Evolutionary conservation across 2,329 filamentous ascomycete species (phyloP).

Genomic region (Aspergillus tubingensis): DNA sequence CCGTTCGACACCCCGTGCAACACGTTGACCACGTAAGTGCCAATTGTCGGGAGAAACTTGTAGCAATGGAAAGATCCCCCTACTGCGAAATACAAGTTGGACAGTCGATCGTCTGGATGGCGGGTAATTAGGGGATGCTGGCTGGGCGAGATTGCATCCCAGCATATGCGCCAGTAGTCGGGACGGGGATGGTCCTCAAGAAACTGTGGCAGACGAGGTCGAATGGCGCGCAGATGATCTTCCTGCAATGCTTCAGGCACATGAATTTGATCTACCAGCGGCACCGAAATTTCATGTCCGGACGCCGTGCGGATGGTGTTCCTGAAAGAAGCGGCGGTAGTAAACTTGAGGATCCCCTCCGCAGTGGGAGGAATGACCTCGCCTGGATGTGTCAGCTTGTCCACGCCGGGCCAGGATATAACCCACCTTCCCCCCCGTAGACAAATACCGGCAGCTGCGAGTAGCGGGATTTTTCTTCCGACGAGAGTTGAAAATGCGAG

Average conservation of each 20-base stretch:
- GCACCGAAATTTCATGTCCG: conserved; percentile 56
- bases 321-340: conserved; percentile 60
- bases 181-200: conserved; percentile 35
- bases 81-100: conserved; percentile 61
- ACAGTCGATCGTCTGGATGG: conserved; percentile 52
- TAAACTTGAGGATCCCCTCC: conserved; percentile 61
- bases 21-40: conserved; percentile 54
- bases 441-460: conserved; percentile 57
- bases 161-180: conserved; percentile 53
- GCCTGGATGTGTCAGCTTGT: conserved; percentile 18
- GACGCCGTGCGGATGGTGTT: conserved; percentile 53
- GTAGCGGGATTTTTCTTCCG: conserved; percentile 53
- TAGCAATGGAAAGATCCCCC: conserved; percentile 66
- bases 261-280: conserved; percentile 49
- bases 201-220: conserved; percentile 28
- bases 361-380: conserved; percentile 53
- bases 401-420: background rate
- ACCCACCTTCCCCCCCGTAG: conserved; percentile 45
- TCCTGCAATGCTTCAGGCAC: conserved; percentile 46
- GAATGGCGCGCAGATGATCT: conserved; percentile 36
- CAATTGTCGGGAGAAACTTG: conserved; percentile 66
- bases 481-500: conserved; percentile 57
- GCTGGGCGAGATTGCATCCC: conserved; percentile 63
- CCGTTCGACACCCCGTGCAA: conserved; percentile 46
- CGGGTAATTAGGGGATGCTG: conserved; percentile 63